phyloP scores from a whole-genome alignment of 257 asterid genomes.

The Agastache rugosa region DNA sequence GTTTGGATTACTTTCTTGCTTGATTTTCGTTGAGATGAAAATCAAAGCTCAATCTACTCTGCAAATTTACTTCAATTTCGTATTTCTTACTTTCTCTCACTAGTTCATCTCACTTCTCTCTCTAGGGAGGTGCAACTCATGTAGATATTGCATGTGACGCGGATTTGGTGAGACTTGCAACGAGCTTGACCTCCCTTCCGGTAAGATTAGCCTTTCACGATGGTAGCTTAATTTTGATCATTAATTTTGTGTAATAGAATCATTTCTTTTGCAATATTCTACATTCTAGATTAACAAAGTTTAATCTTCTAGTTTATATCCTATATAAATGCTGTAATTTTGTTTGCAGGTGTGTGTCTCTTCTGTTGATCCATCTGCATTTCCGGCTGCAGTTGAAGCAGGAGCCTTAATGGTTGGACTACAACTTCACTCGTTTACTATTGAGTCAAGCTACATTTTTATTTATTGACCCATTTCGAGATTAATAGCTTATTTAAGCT shows the following conservation, averaged over 20 bases:
- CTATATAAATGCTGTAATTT: background rate
- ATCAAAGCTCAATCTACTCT: background rate
- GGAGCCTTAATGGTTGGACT: conserved; percentile 81
- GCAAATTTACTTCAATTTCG: background rate
- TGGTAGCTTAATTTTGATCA: background rate
- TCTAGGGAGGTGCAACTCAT: conserved; percentile 95
- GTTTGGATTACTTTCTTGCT: too few relatives aligned
- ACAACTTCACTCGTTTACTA: background rate
- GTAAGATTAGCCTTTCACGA: conserved; percentile 42
- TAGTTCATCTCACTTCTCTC: background rate
- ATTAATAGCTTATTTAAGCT: too few relatives aligned
- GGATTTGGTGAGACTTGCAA: conserved; percentile 83
- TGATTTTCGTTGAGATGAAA: too few relatives aligned
- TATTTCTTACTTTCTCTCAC: background rate
- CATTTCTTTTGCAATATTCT: background rate
- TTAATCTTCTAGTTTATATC: background rate
- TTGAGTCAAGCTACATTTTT: background rate
- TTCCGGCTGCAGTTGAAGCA: conserved; percentile 87
- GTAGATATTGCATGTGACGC: conserved; percentile 92
- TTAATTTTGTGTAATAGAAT: too few relatives aligned
- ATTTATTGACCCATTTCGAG: too few relatives aligned
- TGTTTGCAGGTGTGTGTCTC: conserved; percentile 82
- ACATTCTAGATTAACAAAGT: background rate
- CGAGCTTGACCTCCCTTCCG: conserved; percentile 75
- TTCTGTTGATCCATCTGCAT: conserved; percentile 83